Evolutionary conservation across 371 early-diverging fungal species (phyloP).

Genomic region (Mortierella sp.): DNA sequence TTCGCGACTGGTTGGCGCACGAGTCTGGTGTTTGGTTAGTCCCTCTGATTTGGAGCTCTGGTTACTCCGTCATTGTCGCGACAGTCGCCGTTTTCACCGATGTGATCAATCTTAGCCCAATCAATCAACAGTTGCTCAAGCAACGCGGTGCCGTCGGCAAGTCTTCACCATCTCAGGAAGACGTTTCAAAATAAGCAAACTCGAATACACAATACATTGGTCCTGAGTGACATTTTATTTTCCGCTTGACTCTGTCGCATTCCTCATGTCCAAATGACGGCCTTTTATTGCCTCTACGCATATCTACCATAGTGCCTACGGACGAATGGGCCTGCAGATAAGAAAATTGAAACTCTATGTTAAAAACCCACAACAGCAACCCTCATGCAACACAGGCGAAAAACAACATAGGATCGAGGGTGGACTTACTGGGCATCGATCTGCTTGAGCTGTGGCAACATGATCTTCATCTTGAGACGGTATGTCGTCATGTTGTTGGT

Average conservation of each 20-base stretch:
- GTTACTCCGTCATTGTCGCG: not conserved
- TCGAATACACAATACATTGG: no score
- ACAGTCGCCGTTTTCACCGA: not conserved
- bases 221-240: no score
- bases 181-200: no score
- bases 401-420: not conserved
- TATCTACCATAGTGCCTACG: no score
- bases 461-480: slow-evolving; percentile 88
- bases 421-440: slow-evolving; percentile 83
- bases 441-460: slow-evolving; percentile 89
- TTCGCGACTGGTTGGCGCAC: not conserved
- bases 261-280: no score
- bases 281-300: no score
- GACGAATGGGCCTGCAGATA: not conserved
- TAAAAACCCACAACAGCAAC: not conserved
- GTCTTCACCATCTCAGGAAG: not conserved
- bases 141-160: not conserved
- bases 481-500: slow-evolving; percentile 82
- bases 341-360: not conserved
- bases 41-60: not conserved
- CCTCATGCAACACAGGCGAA: not conserved
- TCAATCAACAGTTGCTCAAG: not conserved
- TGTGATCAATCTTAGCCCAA: not conserved
- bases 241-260: no score
- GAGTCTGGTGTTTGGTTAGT: no score